A percentile compares a stretch with the other conserved stretches of the same genome.
phyloP scores from a whole-genome alignment of 768 basidiomycete genomes.

The Saitozyma podzolica region DNA sequence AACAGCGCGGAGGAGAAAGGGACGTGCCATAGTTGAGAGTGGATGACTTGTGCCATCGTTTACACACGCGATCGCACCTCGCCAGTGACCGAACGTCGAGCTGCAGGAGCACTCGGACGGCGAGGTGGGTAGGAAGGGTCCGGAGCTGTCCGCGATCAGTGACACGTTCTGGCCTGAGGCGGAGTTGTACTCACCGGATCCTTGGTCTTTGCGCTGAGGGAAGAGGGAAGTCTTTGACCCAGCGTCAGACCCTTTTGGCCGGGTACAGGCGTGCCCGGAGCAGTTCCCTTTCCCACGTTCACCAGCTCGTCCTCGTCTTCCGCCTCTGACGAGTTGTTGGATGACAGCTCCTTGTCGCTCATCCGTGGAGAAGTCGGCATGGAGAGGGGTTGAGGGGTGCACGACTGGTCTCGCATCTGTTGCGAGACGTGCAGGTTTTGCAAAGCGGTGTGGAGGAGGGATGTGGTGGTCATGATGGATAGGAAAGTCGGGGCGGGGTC shows the following conservation, averaged over 20 bases:
- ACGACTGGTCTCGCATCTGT: slow-evolving; percentile 25
- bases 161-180: not conserved
- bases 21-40: slow-evolving; percentile 80
- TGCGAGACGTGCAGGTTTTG: slow-evolving; percentile 48
- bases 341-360: slow-evolving; percentile 1
- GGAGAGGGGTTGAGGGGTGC: slow-evolving; percentile 24
- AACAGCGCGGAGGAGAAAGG: not conserved
- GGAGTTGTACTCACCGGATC: slow-evolving; percentile 43
- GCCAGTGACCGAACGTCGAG: slow-evolving; percentile 69
- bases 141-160: slow-evolving; percentile 25
- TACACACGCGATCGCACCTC: slow-evolving; percentile 74
- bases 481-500: not conserved
- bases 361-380: slow-evolving; percentile 11
- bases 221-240: slow-evolving; percentile 22
- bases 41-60: slow-evolving; percentile 85
- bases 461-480: slow-evolving; percentile 37
- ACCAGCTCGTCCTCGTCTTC: slow-evolving; percentile 42
- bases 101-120: slow-evolving; percentile 70
- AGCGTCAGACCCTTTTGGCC: slow-evolving; percentile 22
- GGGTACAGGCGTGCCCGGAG: slow-evolving; percentile 40
- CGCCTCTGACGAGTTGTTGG: slow-evolving; percentile 16
- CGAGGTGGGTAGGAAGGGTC: slow-evolving; percentile 73
- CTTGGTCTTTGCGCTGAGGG: slow-evolving; percentile 23
- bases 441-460: slow-evolving; percentile 50
- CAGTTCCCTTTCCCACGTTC: slow-evolving; percentile 42